Base-by-base conservation (phyloP, 192 early-diverging fungal genomes). In the Coemansia sp. region DNA sequence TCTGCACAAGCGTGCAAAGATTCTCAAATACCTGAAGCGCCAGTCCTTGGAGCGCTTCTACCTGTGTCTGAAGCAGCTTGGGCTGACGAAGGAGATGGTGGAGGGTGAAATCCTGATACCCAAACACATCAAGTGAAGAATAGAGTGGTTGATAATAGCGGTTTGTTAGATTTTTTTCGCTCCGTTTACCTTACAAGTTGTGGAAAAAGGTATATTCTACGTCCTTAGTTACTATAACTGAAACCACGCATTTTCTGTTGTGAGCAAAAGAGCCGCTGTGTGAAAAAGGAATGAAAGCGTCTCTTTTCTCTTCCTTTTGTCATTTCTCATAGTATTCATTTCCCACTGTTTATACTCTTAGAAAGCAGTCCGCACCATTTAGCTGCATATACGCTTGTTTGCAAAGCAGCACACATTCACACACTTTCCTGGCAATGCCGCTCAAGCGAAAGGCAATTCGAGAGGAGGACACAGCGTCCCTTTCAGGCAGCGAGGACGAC, bases 1-100 rank as follows among this genome's bases (percentile, higher is more conserved):
- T 70, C 76, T 93, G 45, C 89, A 92, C 62, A 91, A 93, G 80
- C 85, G 94, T 25, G 87, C 88, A 44, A 86, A 84, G 45, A 85
- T 96, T 25, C 84, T 98, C 28, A 92, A 91, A 76, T 98, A 98
- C 75, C 82, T 98, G 34, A 87, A 92, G 79, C 84, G 87, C 57
- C 70, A 84, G 64, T 72, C 82, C 54, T 72, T 86, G 11, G 82
- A 82, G 59, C 82, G 88, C 78, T 92, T 91, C 72, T 84, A 86
- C 50, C 36, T 72, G 50, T 89, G 87, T 56, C 75, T 92, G 14
- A 84, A 88, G 59, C 75, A 85, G 53, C 79, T 92, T 37, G 91
- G 91, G 5, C 67, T 92, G 50, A 84, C 87, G 38, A 85, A 84
- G 53, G 81, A 72, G 23, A 79, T 79, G 75, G 81, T 83, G 14